Evolutionary conservation across 202 grass and related monocot species (phyloP).

Genomic region (Saccharum hybrid): DNA sequence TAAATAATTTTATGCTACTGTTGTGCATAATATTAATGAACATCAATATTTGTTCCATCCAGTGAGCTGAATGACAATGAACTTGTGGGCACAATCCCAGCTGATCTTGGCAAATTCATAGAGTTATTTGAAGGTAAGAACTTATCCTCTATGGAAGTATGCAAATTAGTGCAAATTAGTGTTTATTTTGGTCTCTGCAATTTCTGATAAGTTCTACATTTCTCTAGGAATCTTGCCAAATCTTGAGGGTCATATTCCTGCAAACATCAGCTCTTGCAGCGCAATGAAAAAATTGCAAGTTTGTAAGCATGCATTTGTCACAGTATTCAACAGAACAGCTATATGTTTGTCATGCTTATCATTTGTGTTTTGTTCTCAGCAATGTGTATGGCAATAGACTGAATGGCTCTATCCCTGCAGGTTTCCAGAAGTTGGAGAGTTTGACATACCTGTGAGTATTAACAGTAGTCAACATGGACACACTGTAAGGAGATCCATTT

Average conservation of each 20-base stretch:
- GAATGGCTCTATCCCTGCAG: conserved; percentile 87
- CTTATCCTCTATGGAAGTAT: not conserved
- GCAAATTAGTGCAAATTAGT: not conserved
- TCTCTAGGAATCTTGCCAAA: too few relatives aligned
- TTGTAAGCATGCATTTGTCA: too few relatives aligned
- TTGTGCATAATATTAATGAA: conserved; percentile 11
- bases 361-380: conserved; percentile 41
- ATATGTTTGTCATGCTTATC: too few relatives aligned
- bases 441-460: conserved; percentile 98
- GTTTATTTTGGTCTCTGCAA: too few relatives aligned
- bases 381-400: conserved; percentile 93
- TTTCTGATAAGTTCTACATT: too few relatives aligned
- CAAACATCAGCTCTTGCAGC: too few relatives aligned
- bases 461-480: conserved; percentile 97
- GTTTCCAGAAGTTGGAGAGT: conserved; percentile 81
- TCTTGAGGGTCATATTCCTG: too few relatives aligned
- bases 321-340: too few relatives aligned
- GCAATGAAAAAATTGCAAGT: too few relatives aligned
- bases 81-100: conserved; percentile 86
- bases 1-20: not conserved
- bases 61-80: conserved; percentile 97
- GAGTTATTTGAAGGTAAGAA: conserved; percentile 96
- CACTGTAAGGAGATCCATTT: conserved; percentile 69
- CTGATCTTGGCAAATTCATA: conserved; percentile 93
- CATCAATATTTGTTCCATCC: conserved; percentile 29